Conservation (phyloP, 1,284 basidiomycete species). For the Kalmanozyma brasiliensis region DNA sequence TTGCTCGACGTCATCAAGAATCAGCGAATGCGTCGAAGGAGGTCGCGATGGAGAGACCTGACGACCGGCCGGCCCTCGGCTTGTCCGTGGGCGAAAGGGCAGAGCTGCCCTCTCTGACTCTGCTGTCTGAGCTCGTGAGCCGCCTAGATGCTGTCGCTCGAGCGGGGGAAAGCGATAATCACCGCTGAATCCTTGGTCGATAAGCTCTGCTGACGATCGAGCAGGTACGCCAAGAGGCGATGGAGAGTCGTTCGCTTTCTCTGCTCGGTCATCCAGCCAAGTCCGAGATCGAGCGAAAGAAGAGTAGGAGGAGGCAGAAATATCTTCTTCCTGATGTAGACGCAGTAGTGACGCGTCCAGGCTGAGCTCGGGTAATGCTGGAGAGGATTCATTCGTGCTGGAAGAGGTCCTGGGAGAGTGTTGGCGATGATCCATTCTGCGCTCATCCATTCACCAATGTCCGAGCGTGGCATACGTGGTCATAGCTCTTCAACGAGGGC, state of each 20-base stretch:
- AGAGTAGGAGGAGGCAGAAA: slow-evolving; percentile 10
- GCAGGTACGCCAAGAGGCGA: not conserved
- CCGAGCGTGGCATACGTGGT: not conserved
- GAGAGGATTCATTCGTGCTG: slow-evolving; percentile 23
- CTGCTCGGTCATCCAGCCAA: slow-evolving; percentile 4
- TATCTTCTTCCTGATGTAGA: slow-evolving; percentile 23
- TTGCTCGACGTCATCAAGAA: too few species aligned
- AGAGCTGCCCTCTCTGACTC: not conserved
- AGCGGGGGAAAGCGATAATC: slow-evolving; percentile 16
- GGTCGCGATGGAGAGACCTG: slow-evolving; percentile 26
- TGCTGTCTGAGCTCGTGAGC: not conserved
- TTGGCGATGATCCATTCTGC: not conserved
- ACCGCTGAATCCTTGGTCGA: not conserved
- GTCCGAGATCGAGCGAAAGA: slow-evolving; percentile 6
- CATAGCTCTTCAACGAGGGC: slow-evolving; percentile 6
- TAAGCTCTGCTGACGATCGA: not conserved
- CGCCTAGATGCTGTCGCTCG: not conserved
- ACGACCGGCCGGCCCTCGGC: slow-evolving; percentile 14
- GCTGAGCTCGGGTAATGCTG: slow-evolving; percentile 32
- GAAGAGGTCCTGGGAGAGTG: too few species aligned
- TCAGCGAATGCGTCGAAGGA: slow-evolving; percentile 3
- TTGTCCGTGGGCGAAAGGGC: slow-evolving; percentile 22
- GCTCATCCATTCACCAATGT: too few species aligned
- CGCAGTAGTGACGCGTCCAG: slow-evolving; percentile 30
- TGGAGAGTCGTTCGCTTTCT: not conserved